Conservation (phyloP, 129 eudicot species). For the Flaveria brownii region DNA sequence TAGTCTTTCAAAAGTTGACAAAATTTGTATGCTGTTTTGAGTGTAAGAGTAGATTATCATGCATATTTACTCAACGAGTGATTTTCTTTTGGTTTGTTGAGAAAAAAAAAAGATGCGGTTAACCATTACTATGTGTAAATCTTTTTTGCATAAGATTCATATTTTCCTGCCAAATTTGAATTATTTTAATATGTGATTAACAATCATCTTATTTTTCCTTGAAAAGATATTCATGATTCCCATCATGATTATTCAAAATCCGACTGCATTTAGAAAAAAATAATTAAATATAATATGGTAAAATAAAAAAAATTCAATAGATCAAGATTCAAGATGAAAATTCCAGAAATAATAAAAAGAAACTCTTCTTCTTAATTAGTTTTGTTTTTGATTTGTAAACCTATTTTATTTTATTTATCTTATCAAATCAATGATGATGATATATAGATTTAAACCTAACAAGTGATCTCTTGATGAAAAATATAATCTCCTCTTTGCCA, state of each 20-base stretch:
- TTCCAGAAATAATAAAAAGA: neutral
- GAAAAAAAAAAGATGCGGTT: constrained; percentile 30
- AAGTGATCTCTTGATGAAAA: neutral
- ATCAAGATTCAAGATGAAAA: neutral
- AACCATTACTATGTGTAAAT: constrained; percentile 11
- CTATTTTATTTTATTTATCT: neutral
- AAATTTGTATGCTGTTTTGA: neutral
- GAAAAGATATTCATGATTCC: constrained; percentile 7
- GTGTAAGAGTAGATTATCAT: constrained; percentile 16
- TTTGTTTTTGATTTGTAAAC: neutral
- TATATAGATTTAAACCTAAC: constrained; percentile 6
- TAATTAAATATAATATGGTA: neutral
- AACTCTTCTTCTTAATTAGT: neutral
- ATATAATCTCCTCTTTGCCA: neutral
- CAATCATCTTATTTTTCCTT: neutral
- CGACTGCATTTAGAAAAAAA: constrained; percentile 2
- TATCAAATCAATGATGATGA: neutral
- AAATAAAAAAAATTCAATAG: neutral
- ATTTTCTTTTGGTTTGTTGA: constrained; percentile 37
- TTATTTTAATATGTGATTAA: constrained; percentile 13
- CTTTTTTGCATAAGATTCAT: constrained; percentile 20
- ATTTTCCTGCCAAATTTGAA: constrained; percentile 26
- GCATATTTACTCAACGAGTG: constrained; percentile 14
- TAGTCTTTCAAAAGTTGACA: neutral
- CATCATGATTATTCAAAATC: constrained; percentile 13